phyloP scores from a whole-genome alignment of 2,329 filamentous ascomycete genomes.

The Exophiala alcalophila region DNA sequence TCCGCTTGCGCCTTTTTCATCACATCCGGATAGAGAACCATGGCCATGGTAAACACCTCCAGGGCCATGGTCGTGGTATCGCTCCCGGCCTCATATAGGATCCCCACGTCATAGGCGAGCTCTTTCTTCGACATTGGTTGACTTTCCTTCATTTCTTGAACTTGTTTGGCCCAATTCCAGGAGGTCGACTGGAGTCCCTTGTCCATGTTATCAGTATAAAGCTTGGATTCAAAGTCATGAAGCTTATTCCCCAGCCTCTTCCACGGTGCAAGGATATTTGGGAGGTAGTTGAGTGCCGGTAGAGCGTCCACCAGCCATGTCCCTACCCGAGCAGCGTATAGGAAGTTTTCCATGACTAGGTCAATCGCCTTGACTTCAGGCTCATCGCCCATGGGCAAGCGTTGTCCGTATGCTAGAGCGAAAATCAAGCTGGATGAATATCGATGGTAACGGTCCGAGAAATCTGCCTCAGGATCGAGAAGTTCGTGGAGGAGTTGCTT shows the following conservation, averaged over 20 bases:
- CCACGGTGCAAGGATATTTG: slow-evolving; percentile 47
- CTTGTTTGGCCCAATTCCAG: slow-evolving; percentile 31
- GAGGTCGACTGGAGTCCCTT: slow-evolving; percentile 10
- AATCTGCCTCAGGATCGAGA: slow-evolving; percentile 39
- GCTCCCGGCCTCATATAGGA: slow-evolving; percentile 34
- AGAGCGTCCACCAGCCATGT: slow-evolving; percentile 49
- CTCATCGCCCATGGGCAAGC: slow-evolving; percentile 42
- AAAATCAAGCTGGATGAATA: slow-evolving; percentile 52
- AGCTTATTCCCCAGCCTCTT: slow-evolving; percentile 35
- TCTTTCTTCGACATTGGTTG: slow-evolving; percentile 42
- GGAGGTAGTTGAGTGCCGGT: slow-evolving; percentile 44
- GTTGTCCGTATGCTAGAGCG: slow-evolving; percentile 51
- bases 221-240: slow-evolving; percentile 29
- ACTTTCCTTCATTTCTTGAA: slow-evolving; percentile 35
- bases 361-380: slow-evolving; percentile 47
- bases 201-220: slow-evolving; percentile 24
- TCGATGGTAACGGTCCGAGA: slow-evolving; percentile 47
- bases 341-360: slow-evolving; percentile 49
- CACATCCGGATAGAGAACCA: slow-evolving; percentile 28
- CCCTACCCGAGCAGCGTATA: slow-evolving; percentile 49
- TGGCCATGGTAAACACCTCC: slow-evolving; percentile 34
- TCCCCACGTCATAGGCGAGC: slow-evolving; percentile 45
- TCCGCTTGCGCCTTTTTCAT: slow-evolving; percentile 41
- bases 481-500: slow-evolving; percentile 44
- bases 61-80: slow-evolving; percentile 35